Base-by-base conservation (phyloP, 768 basidiomycete genomes). In the Kockovaella imperatae region DNA sequence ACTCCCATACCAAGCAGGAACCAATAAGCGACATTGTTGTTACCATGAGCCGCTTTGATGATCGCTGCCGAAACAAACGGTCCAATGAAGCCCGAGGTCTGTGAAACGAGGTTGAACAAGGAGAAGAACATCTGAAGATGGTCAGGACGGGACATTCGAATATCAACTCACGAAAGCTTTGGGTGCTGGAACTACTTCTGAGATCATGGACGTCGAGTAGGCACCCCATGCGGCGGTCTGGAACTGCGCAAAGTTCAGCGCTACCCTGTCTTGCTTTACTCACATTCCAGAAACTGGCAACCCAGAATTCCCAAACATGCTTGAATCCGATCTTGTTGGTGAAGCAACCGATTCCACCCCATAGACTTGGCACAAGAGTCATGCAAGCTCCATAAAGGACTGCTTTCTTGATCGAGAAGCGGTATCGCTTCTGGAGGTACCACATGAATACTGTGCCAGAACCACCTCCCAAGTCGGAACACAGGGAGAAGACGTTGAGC, bases 231-330 rank as follows among this genome's bases (percentile, higher is more conserved):
- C 50, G 24, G 44, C 50, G 5, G 28, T 47, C 26, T 47, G 45
- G 35, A 45, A 52, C n/a, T n/a, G n/a, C n/a, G n/a, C n/a, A n/a
- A n/a, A n/a, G n/a, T n/a, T n/a, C n/a, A n/a, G n/a, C n/a, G n/a
- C n/a, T n/a, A 32, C 17, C 17, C 17, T 10, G 11, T 32, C 31
- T n/a, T n/a, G n/a, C n/a, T n/a, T n/a, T n/a, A n/a, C n/a, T 42
- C 17, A 42, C 40, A 20, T 49, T 48, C 40, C 42, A 53, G 5
- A 25, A 40, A 29, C 20, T 17, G 3, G 47, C 40, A 1, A 53
- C 28, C 47, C 47, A 53, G 24, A 53, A 53, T 42, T 48, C 52
- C 52, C 52, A 53, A 3, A 28, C 35, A 28, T 53, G 28, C 18
- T 53, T 46, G 40, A 42, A 53, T 13, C 52, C 52, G 18, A 53